Evolutionary conservation across 1,284 basidiomycete genomes (phyloP), one percentile per base, ranked within the genome.

Genomic region (Takashimella tepidaria): DNA sequence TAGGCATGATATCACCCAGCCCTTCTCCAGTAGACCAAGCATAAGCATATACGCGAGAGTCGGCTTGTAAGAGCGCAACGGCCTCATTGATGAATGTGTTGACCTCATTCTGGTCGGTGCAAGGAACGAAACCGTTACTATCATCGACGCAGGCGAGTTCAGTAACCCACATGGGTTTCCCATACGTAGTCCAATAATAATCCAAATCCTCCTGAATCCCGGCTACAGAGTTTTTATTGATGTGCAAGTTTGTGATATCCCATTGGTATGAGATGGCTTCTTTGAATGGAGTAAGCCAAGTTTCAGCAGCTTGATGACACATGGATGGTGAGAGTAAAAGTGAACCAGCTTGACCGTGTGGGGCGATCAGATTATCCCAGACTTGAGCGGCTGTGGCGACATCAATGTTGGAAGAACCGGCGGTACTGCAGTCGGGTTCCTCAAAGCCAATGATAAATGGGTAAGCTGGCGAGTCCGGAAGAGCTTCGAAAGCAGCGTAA

Each of bases 141-240:
- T 75, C 73, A 54, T 76, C 66, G 53, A 75, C 73, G 55, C 72
- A 74, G 13, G 69, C 70, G 58, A 72, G 69, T 64, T 77, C 75
- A 46, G 70, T 72, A 45, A 77, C 64, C 69, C 69, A 73, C 40
- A 77, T 67, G 22, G 73, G 73, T 62, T 74, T 74, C 25, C 62
- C 59, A 63, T 70, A 76, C 31, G 56, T 67, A 62, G 64, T 66
- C 44, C 52, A 69, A 67, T 77, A 76, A 61, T 75, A 63, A 57
- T 74, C 69, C 45, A 76, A 51, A 40, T 60, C 63, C 12, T 49
- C 56, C 52, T 62, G 59, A 49, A 73, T 71, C 42, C 69, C 73
- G 13, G 51, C 72, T 61, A 72, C 63, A 51, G 49, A 57, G 63
- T 68, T 67, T 66, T 74, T 75, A 69, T 77, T 75, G 64, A 75